phyloP scores from a whole-genome alignment of 192 early-diverging fungal genomes.

The Podila clonocystis region DNA sequence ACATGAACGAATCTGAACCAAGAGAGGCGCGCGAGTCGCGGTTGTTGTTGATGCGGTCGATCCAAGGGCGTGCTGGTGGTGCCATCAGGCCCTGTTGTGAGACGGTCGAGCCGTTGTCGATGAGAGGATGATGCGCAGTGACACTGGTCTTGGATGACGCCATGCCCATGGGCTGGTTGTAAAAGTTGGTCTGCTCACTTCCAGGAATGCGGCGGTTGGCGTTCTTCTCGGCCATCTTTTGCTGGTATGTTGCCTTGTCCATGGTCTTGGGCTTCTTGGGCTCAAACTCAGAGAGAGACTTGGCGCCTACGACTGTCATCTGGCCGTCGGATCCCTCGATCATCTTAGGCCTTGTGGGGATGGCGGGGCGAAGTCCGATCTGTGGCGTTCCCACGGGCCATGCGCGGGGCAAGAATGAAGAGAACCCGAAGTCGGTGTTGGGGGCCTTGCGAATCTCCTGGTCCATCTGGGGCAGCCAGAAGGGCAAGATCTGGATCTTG shows the following conservation, averaged over 20 bases:
- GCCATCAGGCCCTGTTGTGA: slow-evolving; percentile 36
- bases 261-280: slow-evolving; percentile 48
- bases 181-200: slow-evolving; percentile 27
- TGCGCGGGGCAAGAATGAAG: slow-evolving; percentile 23
- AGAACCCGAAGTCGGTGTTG: slow-evolving; percentile 47
- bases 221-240: slow-evolving; percentile 46
- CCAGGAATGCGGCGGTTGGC: slow-evolving; percentile 26
- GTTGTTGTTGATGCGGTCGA: slow-evolving; percentile 45
- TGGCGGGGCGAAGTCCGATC: slow-evolving; percentile 15
- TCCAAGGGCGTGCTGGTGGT: slow-evolving; percentile 38
- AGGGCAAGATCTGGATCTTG: slow-evolving; percentile 68
- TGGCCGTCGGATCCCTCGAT: slow-evolving; percentile 15
- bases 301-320: slow-evolving; percentile 14
- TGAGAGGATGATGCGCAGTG: slow-evolving; percentile 21
- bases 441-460: slow-evolving; percentile 50
- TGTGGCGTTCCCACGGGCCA: slow-evolving; percentile 48
- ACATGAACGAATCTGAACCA: slow-evolving; percentile 25
- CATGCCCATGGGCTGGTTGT: slow-evolving; percentile 23
- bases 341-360: slow-evolving; percentile 13
- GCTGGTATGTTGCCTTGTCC: slow-evolving; percentile 50
- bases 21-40: slow-evolving; percentile 20
- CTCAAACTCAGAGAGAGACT: slow-evolving; percentile 49
- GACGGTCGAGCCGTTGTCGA: slow-evolving; percentile 24
- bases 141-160: slow-evolving; percentile 25
- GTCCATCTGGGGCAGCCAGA: slow-evolving; percentile 62